Conservation (phyloP, 1,139 yeast species). For the Zhuliangozyma blackwelliae region DNA sequence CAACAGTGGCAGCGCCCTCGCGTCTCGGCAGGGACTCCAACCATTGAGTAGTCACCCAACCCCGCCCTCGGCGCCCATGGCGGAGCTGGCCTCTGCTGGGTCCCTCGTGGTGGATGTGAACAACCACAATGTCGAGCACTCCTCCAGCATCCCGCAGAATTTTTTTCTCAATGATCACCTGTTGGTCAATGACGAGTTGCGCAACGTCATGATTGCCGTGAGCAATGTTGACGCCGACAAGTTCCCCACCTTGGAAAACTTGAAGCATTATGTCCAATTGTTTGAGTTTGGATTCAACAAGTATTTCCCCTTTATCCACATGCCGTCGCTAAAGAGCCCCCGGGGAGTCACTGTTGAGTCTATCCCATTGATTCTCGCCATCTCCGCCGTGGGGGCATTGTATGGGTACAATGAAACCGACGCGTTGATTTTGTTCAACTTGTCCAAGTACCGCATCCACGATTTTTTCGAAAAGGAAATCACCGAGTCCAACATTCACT, state of each 20-base stretch:
- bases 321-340: constrained; percentile 59
- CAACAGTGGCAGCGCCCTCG: neutral
- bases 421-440: constrained; percentile 71
- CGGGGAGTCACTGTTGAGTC: constrained; percentile 55
- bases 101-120: neutral
- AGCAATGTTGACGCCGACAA: constrained; percentile 50
- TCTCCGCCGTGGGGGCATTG: constrained; percentile 87
- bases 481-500: constrained; percentile 43
- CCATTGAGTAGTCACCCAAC: neutral
- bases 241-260: constrained; percentile 70
- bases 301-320: constrained; percentile 80
- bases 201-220: constrained; percentile 48
- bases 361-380: constrained; percentile 72
- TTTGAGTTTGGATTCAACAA: constrained; percentile 73
- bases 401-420: constrained; percentile 78
- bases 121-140: constrained; percentile 6
- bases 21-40: neutral
- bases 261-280: constrained; percentile 67
- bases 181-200: constrained; percentile 46
- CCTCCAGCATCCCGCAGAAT: constrained; percentile 9
- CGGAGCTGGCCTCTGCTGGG: neutral
- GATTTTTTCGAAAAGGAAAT: constrained; percentile 61
- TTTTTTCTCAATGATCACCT: constrained; percentile 12
- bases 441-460: constrained; percentile 75
- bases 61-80: constrained; percentile 1